These are phyloP conservation scores for Adansonia rubrostipa DNA, from an alignment of 441 rosid genomes.

Conservation along the genomic window DNA sequence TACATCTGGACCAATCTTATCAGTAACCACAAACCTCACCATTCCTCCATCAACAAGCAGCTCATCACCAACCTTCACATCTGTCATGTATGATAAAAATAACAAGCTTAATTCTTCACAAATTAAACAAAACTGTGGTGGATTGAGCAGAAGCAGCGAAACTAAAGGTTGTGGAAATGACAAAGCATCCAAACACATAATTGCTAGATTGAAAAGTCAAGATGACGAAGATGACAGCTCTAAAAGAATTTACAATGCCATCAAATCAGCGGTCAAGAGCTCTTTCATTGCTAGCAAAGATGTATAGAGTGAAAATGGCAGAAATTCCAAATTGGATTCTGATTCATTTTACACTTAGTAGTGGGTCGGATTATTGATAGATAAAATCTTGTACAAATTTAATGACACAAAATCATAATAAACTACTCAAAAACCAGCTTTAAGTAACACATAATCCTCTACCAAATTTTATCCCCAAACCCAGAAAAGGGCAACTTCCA, in stretches of 20 bases:
- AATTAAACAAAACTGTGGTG: background rate
- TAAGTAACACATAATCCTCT: background rate
- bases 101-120: constrained; percentile 15
- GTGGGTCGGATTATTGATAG: background rate
- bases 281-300: background rate
- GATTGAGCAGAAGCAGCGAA: background rate
- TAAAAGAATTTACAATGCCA: background rate
- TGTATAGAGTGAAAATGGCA: background rate
- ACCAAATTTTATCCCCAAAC: background rate
- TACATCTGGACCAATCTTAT: constrained; percentile 57
- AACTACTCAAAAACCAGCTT: background rate
- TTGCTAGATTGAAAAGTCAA: background rate
- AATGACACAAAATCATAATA: background rate
- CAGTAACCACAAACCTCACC: constrained; percentile 51
- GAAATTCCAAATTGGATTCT: background rate
- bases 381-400: background rate
- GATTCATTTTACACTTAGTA: background rate
- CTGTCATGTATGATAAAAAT: constrained; percentile 28
- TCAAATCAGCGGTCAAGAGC: background rate
- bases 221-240: background rate
- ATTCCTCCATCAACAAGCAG: constrained; percentile 57
- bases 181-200: background rate
- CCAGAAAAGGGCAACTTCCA: background rate
- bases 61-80: constrained; percentile 50
- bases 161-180: background rate